Conservation (phyloP, 805 yeast genomes). For the Barnettozyma sp. region DNA sequence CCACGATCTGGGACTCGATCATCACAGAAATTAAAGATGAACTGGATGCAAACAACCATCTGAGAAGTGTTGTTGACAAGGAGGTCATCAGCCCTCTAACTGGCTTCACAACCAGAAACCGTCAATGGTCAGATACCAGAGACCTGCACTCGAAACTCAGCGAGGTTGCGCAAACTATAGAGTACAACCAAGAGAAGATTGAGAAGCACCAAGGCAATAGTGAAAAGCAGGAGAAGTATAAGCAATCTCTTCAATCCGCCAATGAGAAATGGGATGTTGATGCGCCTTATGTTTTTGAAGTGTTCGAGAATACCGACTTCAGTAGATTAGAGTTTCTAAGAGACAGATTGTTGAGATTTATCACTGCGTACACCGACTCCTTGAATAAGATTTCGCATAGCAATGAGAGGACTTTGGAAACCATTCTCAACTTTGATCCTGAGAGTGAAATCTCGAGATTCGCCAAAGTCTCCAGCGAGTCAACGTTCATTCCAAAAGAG, state of each 20-base stretch:
- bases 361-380: constrained; percentile 52
- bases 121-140: constrained; percentile 49
- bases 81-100: constrained; percentile 52
- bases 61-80: constrained; percentile 39
- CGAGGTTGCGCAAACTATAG: constrained; percentile 38
- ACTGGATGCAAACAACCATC: constrained; percentile 42
- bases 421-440: constrained; percentile 58
- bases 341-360: constrained; percentile 57
- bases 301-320: constrained; percentile 66
- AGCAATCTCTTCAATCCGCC: constrained; percentile 35
- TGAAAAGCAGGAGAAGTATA: constrained; percentile 27
- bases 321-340: constrained; percentile 56
- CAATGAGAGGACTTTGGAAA: constrained; percentile 61
- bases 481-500: constrained; percentile 21
- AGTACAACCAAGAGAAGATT: constrained; percentile 34
- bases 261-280: constrained; percentile 66
- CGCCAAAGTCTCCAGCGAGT: constrained; percentile 35
- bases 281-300: constrained; percentile 71
- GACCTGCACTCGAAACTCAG: constrained; percentile 35
- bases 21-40: constrained; percentile 38
- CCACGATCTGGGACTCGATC: constrained; percentile 39
- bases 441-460: constrained; percentile 52
- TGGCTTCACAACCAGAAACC: constrained; percentile 46
- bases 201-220: constrained; percentile 28
- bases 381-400: constrained; percentile 37